phyloP scores from a whole-genome alignment of 805 yeast genomes.

The Myxozyma sirexii region DNA sequence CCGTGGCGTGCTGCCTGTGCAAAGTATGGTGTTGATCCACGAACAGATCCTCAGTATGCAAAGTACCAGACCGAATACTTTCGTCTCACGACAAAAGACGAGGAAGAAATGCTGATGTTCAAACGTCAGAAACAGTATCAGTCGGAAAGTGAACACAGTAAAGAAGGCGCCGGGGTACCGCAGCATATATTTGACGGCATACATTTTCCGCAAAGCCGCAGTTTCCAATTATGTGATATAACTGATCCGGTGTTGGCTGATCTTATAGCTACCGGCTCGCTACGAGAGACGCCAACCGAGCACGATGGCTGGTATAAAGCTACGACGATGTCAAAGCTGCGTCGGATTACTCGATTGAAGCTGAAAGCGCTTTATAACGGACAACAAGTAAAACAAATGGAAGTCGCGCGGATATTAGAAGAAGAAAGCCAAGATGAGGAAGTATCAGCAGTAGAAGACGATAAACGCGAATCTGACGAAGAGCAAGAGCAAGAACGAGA shows the following conservation, averaged over 20 bases:
- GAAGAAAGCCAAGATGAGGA: constrained; percentile 25
- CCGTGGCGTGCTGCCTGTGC: constrained; percentile 93
- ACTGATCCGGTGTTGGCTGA: constrained; percentile 61
- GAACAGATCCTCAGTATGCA: constrained; percentile 55
- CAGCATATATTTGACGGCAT: constrained; percentile 72
- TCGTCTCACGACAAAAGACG: constrained; percentile 47
- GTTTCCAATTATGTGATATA: constrained; percentile 80
- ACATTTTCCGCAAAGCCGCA: constrained; percentile 65
- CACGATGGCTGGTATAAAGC: constrained; percentile 81
- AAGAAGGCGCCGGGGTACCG: constrained; percentile 33
- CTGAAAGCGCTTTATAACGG: constrained; percentile 52
- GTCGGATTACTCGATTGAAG: constrained; percentile 74
- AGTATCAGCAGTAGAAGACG: not conserved
- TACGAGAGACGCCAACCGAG: constrained; percentile 53
- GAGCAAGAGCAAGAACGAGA: not conserved
- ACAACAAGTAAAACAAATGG: constrained; percentile 19
- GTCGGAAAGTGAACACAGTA: constrained; percentile 43
- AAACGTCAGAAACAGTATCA: constrained; percentile 35
- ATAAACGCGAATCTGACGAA: not conserved
- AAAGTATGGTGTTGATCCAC: constrained; percentile 77
- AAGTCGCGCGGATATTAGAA: constrained; percentile 27
- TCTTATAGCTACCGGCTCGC: constrained; percentile 47
- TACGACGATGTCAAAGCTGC: constrained; percentile 61
- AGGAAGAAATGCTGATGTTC: constrained; percentile 21
- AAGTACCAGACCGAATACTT: constrained; percentile 85